Evolutionary conservation across 2,329 filamentous ascomycete species (phyloP), one percentile per base, ranked within the genome.

Genomic region (Shiraia sp.): DNA sequence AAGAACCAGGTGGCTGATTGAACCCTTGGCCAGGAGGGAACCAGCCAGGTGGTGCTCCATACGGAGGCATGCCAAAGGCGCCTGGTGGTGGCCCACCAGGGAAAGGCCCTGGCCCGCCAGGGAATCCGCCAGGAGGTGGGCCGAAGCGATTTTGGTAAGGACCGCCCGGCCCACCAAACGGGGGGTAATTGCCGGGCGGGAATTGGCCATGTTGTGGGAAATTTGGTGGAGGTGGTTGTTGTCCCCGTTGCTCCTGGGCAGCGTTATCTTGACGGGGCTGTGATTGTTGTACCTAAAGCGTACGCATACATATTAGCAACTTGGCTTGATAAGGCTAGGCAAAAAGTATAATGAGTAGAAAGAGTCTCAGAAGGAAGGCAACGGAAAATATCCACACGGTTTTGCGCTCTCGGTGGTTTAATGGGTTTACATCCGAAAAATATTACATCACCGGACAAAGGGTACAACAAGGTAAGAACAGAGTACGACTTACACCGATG

Each of bases 311-410:
- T 43, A 47, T 66, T 45, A 68, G 64, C 56, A 34, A 49, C 36
- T 10, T 25, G 40, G 28, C 39, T 37, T 25, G 26, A 45, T 16
- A 29, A 23, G 30, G 25, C 33, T 31, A 32, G 42, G 17, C 34
- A 40, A 57, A 59, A 33, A 51, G 35, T 33, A 45, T 35, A 22
- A 13, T 40, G 42, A 42, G 33, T 36, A 31, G 39, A 24, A 40
- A 49, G 48, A 44, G 59, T 53, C 84, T 96, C 90, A 96, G 90
- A 96, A 96, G 91, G 91, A 96, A 96, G 91, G 90, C 91, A 96
- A 96, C 91, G 90, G 91, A 96, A 61, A 86, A 86, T 83, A 75
- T 96, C 91, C 85, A 95, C 91, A 96, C 77, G 81, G 80, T 78
- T 86, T 90, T 95, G 90, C 90, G 90, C 90, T 87, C 86, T 86